These are phyloP conservation scores for Apiotrichum sp. DNA, from an alignment of 1,284 basidiomycete species.

Conservation along the genomic window DNA sequence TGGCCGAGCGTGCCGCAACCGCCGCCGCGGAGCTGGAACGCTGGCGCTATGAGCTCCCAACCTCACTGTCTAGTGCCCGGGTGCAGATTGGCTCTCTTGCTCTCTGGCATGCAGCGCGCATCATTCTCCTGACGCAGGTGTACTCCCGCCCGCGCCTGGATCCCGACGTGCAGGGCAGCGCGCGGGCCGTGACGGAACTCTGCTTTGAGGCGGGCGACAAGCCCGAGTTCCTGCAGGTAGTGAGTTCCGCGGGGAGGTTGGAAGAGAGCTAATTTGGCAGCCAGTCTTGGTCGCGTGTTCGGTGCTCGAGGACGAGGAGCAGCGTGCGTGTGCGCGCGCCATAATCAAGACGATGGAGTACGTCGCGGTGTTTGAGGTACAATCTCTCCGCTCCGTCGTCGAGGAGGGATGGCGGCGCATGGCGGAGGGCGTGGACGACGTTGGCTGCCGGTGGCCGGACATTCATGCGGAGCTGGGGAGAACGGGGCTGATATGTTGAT, in stretches of 20 bases:
- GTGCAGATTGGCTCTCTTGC: slow-evolving; percentile 24
- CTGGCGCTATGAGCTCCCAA: slow-evolving; percentile 1
- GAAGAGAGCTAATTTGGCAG: neutral
- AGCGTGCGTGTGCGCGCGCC: slow-evolving; percentile 17
- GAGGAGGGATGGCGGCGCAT: slow-evolving; percentile 33
- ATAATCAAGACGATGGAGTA: slow-evolving; percentile 27
- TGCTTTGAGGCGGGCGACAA: slow-evolving; percentile 29
- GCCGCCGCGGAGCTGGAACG: neutral
- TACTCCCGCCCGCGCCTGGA: slow-evolving; percentile 9
- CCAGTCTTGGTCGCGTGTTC: slow-evolving; percentile 28
- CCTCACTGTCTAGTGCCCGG: slow-evolving; percentile 3
- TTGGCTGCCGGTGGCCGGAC: slow-evolving; percentile 29
- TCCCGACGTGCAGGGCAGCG: slow-evolving; percentile 21
- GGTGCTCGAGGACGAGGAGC: slow-evolving; percentile 8
- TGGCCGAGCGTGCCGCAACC: neutral
- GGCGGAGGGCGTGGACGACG: slow-evolving; percentile 27
- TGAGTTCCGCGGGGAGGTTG: too few relatives aligned
- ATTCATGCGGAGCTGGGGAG: slow-evolving; percentile 27
- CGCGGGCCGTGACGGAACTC: slow-evolving; percentile 20
- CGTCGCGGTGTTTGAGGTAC: slow-evolving; percentile 30
- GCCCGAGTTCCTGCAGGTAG: slow-evolving; percentile 33
- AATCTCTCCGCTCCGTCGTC: slow-evolving; percentile 19
- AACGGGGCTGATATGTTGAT: slow-evolving; percentile 20
- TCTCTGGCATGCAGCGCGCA: slow-evolving; percentile 27
- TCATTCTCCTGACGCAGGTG: slow-evolving; percentile 22